Conservation (phyloP, 331 rosid genomes). For the Pyracantha coccinea region DNA sequence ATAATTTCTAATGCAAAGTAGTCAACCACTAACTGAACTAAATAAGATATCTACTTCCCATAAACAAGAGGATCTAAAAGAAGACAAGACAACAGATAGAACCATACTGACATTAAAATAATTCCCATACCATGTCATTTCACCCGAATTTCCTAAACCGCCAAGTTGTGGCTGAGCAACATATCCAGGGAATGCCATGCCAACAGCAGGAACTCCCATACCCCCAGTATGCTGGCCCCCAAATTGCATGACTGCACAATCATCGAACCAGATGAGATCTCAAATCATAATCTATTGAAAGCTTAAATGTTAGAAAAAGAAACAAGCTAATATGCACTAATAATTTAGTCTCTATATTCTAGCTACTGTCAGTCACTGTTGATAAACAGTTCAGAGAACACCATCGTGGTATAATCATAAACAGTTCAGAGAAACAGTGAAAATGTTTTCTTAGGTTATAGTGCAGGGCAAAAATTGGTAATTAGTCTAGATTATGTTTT, state of each 20-base stretch:
- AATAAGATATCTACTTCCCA: not conserved
- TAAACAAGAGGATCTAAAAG: not conserved
- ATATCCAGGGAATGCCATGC: constrained; percentile 99
- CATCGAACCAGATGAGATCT: constrained; percentile 6
- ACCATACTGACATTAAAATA: not conserved
- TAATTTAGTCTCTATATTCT: not conserved
- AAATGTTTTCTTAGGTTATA: not conserved
- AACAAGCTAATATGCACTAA: not conserved
- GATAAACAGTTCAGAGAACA: not conserved
- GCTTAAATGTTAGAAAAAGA: not conserved
- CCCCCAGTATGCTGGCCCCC: constrained; percentile 98
- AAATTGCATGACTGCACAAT: constrained; percentile 84
- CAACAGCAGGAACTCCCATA: constrained; percentile 98
- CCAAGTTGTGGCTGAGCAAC: constrained; percentile 86
- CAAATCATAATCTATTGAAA: not conserved
- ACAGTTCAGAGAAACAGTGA: not conserved
- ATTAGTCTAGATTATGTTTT: not conserved
- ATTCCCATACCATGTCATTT: constrained; percentile 76
- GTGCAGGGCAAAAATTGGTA: not conserved
- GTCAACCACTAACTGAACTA: not conserved
- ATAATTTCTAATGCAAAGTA: not conserved
- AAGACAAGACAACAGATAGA: not conserved
- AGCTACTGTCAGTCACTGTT: not conserved
- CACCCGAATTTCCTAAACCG: constrained; percentile 71
- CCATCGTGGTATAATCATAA: not conserved